Evolutionary conservation across 805 yeast genomes (phyloP), one percentile per base, ranked within the genome.

Genomic region (Metschnikowia aberdeeniae): DNA sequence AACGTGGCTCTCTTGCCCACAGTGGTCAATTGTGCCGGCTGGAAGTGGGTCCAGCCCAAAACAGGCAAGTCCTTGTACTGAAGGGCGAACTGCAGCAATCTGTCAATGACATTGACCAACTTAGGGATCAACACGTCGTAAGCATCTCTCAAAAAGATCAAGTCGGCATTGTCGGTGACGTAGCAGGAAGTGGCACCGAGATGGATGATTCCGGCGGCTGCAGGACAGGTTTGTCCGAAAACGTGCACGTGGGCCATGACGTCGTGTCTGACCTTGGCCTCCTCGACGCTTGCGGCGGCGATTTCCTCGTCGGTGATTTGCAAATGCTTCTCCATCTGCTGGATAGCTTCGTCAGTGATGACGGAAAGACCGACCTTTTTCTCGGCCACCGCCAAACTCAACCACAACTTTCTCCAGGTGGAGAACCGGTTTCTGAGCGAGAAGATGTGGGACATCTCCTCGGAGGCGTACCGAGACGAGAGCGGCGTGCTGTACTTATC

Each of bases 241-340:
- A 85, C 87, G 64, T 93, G 99, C 46, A 93, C 99, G 59, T 93
- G 99, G 45, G 98, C 96, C 99, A 93, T 93, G 58, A 93, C 99
- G 64, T 93, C 99, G 68, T 93, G 99, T 75, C 99, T 86, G 47
- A 93, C 98, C 66, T 86, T 89, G 43, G 98, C 96, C 70, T 93
- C 99, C 72, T 93, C 97, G 56, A 79, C 81, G 47, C 90, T 73
- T 36, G 99, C 98, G 46, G 75, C 86, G 46, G 76, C 89, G 53
- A 93, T 89, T 62, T 95, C 98, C 57, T 87, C 95, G 65, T 92
- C 97, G 7, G 97, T 83, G 70, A 93, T 89, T 41, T 68, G 77
- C 59, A 92, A 73, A 67, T 93, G 85, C 19, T 73, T 64, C 52
- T 78, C 70, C 89, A 93, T 85, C 75, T 93, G 87, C 62, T 78